These are phyloP conservation scores for Musa balbisiana DNA, from an alignment of 202 grass and related monocot genomes.

Conservation along the genomic window DNA sequence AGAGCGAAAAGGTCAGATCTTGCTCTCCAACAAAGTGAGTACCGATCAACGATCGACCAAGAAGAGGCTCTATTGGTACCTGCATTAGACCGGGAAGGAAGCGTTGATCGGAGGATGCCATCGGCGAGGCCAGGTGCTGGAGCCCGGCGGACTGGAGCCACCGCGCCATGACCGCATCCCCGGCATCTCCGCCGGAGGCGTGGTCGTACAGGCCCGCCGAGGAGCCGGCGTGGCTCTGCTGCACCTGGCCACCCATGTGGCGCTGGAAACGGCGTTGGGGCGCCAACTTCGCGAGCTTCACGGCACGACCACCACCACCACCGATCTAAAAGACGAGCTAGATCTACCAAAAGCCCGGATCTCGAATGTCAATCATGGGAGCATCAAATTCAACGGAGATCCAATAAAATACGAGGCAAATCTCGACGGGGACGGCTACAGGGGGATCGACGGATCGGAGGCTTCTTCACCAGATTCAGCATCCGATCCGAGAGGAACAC, in stretches of 20 bases:
- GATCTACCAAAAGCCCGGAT: not conserved
- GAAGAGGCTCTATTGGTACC: slow-evolving; percentile 24
- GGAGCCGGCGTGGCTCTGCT: slow-evolving; percentile 32
- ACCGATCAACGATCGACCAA: too few species aligned
- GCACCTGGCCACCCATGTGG: slow-evolving; percentile 51
- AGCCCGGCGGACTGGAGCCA: slow-evolving; percentile 97
- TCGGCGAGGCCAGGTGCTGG: slow-evolving; percentile 76
- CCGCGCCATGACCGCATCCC: slow-evolving; percentile 88
- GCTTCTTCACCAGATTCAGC: not conserved
- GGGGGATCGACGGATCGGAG: not conserved
- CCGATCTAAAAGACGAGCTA: not conserved
- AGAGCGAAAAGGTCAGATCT: not conserved
- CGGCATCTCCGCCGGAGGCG: slow-evolving; percentile 43
- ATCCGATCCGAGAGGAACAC: not conserved
- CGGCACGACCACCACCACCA: slow-evolving; percentile 9
- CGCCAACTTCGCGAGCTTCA: slow-evolving; percentile 60
- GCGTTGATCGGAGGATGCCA: slow-evolving; percentile 28
- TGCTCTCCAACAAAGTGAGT: not conserved
- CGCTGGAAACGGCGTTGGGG: slow-evolving; percentile 95
- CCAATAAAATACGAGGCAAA: not conserved
- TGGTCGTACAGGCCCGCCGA: slow-evolving; percentile 34
- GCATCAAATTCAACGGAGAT: not conserved
- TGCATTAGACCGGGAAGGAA: slow-evolving; percentile 79
- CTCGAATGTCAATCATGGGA: not conserved
- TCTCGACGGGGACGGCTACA: not conserved